Evolutionary conservation across 108 stramenopile genomes (phyloP).

Genomic region (Pelagomonas calceolata): DNA sequence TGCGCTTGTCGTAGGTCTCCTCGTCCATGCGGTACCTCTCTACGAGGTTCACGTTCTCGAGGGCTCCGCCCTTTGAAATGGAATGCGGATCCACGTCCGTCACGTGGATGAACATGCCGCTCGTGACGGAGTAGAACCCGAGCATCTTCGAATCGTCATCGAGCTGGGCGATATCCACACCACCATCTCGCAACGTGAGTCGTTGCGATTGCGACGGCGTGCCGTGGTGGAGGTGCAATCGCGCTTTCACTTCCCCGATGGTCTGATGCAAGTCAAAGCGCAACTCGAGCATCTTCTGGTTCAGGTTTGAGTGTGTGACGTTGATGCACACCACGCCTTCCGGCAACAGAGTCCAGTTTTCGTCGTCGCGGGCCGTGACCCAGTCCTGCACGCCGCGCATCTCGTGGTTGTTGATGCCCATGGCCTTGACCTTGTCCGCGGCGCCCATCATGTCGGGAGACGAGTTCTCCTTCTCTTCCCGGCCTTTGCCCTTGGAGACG

Average conservation of each 20-base stretch:
- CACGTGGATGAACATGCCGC: constrained; percentile 76
- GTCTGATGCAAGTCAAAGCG: constrained; percentile 80
- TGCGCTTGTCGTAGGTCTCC: constrained; percentile 82
- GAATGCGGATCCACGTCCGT: constrained; percentile 82
- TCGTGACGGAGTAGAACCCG: constrained; percentile 67
- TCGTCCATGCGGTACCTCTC: constrained; percentile 84
- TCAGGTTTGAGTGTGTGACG: constrained; percentile 83
- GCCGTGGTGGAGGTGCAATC: constrained; percentile 83
- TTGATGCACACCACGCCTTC: constrained; percentile 46
- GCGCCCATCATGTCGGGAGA: neutral
- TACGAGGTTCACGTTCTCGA: constrained; percentile 74
- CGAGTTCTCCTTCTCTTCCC: neutral
- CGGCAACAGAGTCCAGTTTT: constrained; percentile 47
- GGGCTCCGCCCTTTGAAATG: constrained; percentile 58
- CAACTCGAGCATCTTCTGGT: constrained; percentile 80
- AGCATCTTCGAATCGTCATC: constrained; percentile 57
- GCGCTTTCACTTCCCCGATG: constrained; percentile 48
- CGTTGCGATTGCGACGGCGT: constrained; percentile 73
- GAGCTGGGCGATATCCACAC: constrained; percentile 47
- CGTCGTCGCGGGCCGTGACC: constrained; percentile 50
- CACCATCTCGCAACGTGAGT: constrained; percentile 57
- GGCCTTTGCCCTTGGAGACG: neutral
- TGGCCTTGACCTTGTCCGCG: neutral
- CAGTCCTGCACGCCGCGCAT: constrained; percentile 55
- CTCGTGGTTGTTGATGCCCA: constrained; percentile 39